Conservation (phyloP, 768 basidiomycete genomes). For the Pisolithus albus region DNA sequence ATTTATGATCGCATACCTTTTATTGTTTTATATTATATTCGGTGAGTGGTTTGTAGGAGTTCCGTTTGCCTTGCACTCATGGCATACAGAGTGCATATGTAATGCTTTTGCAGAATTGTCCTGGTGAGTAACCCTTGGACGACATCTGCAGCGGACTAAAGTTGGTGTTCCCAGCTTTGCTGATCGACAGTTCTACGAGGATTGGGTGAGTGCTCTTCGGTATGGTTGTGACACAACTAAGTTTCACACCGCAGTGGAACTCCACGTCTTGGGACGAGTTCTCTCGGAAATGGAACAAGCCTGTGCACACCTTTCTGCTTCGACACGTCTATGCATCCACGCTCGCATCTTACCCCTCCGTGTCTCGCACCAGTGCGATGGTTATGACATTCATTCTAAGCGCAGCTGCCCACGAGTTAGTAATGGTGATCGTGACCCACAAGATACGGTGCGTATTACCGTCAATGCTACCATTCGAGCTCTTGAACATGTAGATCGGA, state of each 20-base stretch:
- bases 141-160: neutral
- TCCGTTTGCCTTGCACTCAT: neutral
- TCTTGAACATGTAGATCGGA: neutral
- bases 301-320: conserved; percentile 88
- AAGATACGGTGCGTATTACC: conserved; percentile 65
- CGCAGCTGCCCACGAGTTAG: conserved; percentile 86
- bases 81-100: conserved; percentile 78
- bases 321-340: conserved; percentile 93
- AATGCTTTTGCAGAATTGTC: conserved; percentile 93
- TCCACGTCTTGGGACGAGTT: conserved; percentile 96
- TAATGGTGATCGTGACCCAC: conserved; percentile 92
- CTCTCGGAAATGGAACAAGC: conserved; percentile 97
- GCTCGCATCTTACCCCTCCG: conserved; percentile 59
- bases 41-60: conserved; percentile 33
- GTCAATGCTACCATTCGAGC: too few relatives aligned
- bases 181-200: conserved; percentile 96
- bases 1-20: conserved; percentile 87
- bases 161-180: conserved; percentile 57
- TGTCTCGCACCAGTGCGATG: conserved; percentile 79
- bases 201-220: conserved; percentile 54
- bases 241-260: conserved; percentile 67
- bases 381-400: conserved; percentile 89
- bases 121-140: conserved; percentile 45
- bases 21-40: conserved; percentile 83
- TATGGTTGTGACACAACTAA: neutral